phyloP scores from a whole-genome alignment of 768 basidiomycete genomes.

The Amanita muscaria region DNA sequence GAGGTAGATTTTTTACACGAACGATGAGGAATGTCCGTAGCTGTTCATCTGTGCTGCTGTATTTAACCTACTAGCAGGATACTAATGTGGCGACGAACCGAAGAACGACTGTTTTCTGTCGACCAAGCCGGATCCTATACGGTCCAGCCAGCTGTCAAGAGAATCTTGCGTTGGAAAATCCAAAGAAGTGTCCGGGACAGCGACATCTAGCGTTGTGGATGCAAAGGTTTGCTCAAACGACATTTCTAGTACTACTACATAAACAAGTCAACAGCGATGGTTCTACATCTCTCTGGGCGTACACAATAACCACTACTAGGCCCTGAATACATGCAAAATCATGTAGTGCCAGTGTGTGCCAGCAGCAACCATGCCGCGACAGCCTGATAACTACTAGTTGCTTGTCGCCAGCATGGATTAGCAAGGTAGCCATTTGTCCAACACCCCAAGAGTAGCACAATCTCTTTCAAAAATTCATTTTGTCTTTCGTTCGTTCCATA shows the following conservation, averaged over 20 bases:
- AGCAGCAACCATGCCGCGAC: too few species aligned
- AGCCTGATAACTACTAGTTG: too few species aligned
- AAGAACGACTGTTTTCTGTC: conserved; percentile 69
- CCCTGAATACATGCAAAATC: too few species aligned
- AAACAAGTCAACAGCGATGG: too few species aligned
- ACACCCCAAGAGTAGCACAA: too few species aligned
- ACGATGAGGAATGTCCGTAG: conserved; percentile 39
- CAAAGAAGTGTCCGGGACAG: conserved; percentile 56
- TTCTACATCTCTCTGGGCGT: too few species aligned
- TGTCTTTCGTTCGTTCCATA: conserved; percentile 43
- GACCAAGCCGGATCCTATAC: conserved; percentile 29
- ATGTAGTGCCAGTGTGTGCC: too few species aligned
- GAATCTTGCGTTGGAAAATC: conserved; percentile 42
- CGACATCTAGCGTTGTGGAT: conserved; percentile 48
- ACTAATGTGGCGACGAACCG: conserved; percentile 35
- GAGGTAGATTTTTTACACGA: conserved; percentile 52
- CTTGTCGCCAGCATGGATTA: too few species aligned
- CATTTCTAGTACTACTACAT: conserved; percentile 20
- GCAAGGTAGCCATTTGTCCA: too few species aligned
- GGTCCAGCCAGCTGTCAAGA: conserved; percentile 49
- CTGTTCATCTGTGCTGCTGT: conserved; percentile 42
- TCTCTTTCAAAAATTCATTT: conserved; percentile 19
- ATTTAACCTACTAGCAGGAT: conserved; percentile 14
- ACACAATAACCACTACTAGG: too few species aligned
- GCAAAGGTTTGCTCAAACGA: conserved; percentile 59